Conservation (phyloP, 2,329 filamentous ascomycete species). For the Colletotrichum shisoi region DNA sequence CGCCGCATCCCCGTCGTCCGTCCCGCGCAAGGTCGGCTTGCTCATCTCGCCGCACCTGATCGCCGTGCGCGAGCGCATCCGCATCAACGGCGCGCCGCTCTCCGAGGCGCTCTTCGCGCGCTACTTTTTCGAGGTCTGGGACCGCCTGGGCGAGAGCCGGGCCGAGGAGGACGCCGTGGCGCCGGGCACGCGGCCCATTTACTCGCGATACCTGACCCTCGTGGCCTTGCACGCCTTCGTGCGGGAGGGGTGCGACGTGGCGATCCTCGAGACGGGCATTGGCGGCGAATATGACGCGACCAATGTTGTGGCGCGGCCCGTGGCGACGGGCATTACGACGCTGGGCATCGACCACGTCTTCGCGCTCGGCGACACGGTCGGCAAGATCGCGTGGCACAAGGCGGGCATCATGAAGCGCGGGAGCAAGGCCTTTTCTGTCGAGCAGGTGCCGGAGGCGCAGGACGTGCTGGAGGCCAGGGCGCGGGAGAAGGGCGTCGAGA, state of each 20-base stretch:
- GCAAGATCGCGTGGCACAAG: slow-evolving; percentile 90
- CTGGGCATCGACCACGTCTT: slow-evolving; percentile 85
- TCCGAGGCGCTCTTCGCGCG: slow-evolving; percentile 72
- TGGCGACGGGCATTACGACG: slow-evolving; percentile 76
- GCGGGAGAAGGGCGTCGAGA: slow-evolving; percentile 56
- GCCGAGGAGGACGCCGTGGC: slow-evolving; percentile 57
- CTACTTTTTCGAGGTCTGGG: slow-evolving; percentile 88
- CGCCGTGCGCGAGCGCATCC: slow-evolving; percentile 83
- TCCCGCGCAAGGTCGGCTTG: slow-evolving; percentile 66
- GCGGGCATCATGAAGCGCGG: slow-evolving; percentile 81
- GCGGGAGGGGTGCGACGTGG: slow-evolving; percentile 75
- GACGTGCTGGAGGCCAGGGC: slow-evolving; percentile 68
- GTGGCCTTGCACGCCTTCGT: slow-evolving; percentile 87
- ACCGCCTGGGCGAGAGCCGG: slow-evolving; percentile 59
- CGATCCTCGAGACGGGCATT: slow-evolving; percentile 91
- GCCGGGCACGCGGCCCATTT: slow-evolving; percentile 78
- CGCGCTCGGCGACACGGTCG: slow-evolving; percentile 80
- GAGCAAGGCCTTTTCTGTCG: slow-evolving; percentile 50
- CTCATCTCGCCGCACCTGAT: slow-evolving; percentile 89
- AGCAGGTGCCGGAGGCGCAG: slow-evolving; percentile 49
- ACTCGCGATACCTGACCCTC: slow-evolving; percentile 90
- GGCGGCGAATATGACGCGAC: slow-evolving; percentile 94
- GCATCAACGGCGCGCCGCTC: slow-evolving; percentile 76
- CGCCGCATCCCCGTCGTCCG: slow-evolving; percentile 35
- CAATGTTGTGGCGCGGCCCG: slow-evolving; percentile 70